phyloP scores from a whole-genome alignment of 345 rosid species.

The Isatis tinctoria region DNA sequence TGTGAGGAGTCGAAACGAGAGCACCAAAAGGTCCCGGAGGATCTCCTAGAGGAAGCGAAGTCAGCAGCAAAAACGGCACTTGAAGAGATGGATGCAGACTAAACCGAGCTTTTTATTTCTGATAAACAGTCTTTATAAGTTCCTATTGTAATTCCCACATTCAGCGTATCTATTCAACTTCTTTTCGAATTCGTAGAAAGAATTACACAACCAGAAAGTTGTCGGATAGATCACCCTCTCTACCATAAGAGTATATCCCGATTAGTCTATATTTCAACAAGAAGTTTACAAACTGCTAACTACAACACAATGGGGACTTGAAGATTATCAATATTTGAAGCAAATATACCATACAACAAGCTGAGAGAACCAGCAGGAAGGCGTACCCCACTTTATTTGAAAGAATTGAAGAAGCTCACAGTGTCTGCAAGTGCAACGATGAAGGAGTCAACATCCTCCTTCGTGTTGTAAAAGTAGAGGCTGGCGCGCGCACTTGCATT shows the following conservation, averaged over 20 bases:
- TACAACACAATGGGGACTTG: slow-evolving; percentile 10
- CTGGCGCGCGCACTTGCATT: slow-evolving; percentile 91
- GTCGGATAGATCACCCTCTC: neutral
- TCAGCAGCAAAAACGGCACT: slow-evolving; percentile 80
- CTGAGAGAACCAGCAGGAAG: neutral
- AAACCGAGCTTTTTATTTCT: neutral
- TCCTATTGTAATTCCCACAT: neutral
- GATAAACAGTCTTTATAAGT: no score
- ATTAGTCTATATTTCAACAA: neutral
- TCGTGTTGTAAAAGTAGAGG: slow-evolving; percentile 86
- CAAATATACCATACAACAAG: slow-evolving; percentile 3
- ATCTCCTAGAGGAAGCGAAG: slow-evolving; percentile 89
- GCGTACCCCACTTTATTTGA: slow-evolving; percentile 40
- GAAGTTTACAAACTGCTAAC: neutral
- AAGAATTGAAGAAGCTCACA: slow-evolving; percentile 69
- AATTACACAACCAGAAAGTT: neutral
- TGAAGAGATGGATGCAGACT: slow-evolving; percentile 99
- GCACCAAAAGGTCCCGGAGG: slow-evolving; percentile 93
- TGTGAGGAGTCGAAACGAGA: slow-evolving; percentile 85
- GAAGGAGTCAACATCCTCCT: slow-evolving; percentile 79
- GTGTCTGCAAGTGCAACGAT: slow-evolving; percentile 69
- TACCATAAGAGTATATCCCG: neutral
- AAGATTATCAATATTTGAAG: neutral
- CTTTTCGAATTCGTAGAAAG: neutral
- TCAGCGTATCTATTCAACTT: neutral